Base-by-base conservation (phyloP, 78 protist genomes). In the Tieghemostelium lacteum region DNA sequence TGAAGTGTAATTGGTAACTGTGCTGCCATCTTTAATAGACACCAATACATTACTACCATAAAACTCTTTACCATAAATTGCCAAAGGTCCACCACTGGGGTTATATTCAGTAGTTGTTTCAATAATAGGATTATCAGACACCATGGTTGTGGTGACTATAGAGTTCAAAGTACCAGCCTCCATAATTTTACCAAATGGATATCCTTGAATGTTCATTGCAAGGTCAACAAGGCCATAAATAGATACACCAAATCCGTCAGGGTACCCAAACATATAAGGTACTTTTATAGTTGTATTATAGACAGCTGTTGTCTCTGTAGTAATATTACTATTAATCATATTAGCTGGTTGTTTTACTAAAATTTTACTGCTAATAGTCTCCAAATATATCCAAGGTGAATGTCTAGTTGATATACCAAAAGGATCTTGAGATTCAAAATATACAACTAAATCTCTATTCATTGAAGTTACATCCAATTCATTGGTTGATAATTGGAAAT, bases 221-320 rank as follows among this genome's bases (percentile, higher is more conserved):
- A 33, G 19, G 33, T 71, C 77, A 22, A 29, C 3, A 5, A 71
- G 6, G 50, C 77, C 77, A 52, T 28, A 71, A 20, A 71, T 19
- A 17, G 64, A 50, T 28, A 71, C n/a, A 4, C 20, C 5, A 33
- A 71, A 50, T 12, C 63, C 63, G 22, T 52, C 63, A 7, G 77
- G 64, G 33, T 50, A 50, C 1, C 77, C 77, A 71, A 50, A 71
- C 29, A 28, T 19, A 54, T 29, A 71, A 3, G 77, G 64, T n/a
- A 71, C 52, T 16, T 14, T 71, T 7, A 55, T 31, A 22, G 8
- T 17, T 20, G 61, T 33, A 20, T 0, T 14, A 52, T 71, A 71
- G 1, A 5, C 26, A 5, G 63, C 6, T 14, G 17, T 16, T 19
- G 63, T 57, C 4, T 7, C 4, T 7, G 6, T 57, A n/a, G n/a